Evolutionary conservation across 140 eudicot genomes (phyloP).

Genomic region (Stevia rebaudiana): DNA sequence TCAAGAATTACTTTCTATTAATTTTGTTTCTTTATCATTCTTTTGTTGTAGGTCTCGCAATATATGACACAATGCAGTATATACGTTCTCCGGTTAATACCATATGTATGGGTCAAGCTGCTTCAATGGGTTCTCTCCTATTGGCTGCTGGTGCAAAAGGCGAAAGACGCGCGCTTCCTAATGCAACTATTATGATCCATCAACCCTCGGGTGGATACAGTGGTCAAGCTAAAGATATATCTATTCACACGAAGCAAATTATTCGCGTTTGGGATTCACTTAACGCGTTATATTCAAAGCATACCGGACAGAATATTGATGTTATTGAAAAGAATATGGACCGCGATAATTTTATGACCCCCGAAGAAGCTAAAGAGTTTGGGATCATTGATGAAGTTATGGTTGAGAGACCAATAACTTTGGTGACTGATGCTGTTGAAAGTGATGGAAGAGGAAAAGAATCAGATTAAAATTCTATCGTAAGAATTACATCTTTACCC

Average conservation of each 20-base stretch:
- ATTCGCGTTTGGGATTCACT: slow-evolving; percentile 84
- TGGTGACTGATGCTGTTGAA: slow-evolving; percentile 75
- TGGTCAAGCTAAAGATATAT: slow-evolving; percentile 84
- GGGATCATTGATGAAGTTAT: slow-evolving; percentile 89
- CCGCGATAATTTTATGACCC: slow-evolving; percentile 71
- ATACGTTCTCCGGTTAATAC: slow-evolving; percentile 86
- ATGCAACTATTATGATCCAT: slow-evolving; percentile 90
- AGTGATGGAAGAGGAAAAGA: slow-evolving; percentile 52
- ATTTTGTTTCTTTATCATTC: neutral
- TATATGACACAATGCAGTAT: slow-evolving; percentile 92
- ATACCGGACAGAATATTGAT: slow-evolving; percentile 70
- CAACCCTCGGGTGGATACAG: slow-evolving; percentile 95
- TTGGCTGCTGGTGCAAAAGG: slow-evolving; percentile 96
- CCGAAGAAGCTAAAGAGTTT: slow-evolving; percentile 84
- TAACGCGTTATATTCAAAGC: slow-evolving; percentile 66
- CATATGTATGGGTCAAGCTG: slow-evolving; percentile 81
- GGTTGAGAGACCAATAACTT: slow-evolving; percentile 63
- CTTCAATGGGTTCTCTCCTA: slow-evolving; percentile 90
- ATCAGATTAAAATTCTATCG: slow-evolving; percentile 40
- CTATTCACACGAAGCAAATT: slow-evolving; percentile 84
- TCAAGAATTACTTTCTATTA: too few relatives aligned
- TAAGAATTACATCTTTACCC: neutral
- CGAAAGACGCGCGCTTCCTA: slow-evolving; percentile 79
- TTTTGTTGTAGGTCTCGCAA: slow-evolving; percentile 94
- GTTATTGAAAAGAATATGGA: slow-evolving; percentile 75